Evolutionary conservation across 306 rosid genomes (phyloP).

Genomic region (Quercus variabilis): DNA sequence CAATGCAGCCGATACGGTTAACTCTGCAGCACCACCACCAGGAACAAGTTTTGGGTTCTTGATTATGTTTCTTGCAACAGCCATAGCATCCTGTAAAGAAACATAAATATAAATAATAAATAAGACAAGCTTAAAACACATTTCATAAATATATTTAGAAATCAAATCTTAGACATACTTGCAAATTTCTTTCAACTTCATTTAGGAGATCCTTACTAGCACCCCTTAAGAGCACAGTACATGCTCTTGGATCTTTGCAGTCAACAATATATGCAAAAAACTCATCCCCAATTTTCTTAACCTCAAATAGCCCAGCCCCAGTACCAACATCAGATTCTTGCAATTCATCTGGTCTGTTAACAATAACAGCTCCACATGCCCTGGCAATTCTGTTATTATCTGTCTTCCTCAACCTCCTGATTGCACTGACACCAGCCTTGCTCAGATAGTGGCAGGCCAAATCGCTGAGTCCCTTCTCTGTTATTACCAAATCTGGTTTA

Average conservation of each 20-base stretch:
- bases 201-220: conserved; percentile 91
- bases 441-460: conserved; percentile 90
- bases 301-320: conserved; percentile 93
- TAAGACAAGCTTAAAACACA: too few relatives aligned
- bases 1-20: conserved; percentile 86
- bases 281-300: conserved; percentile 92
- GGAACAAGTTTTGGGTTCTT: conserved; percentile 92
- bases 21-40: conserved; percentile 96
- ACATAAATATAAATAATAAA: neutral
- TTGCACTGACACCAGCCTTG: conserved; percentile 82
- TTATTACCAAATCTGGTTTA: conserved; percentile 84
- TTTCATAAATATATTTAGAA: conserved; percentile 21
- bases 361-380: conserved; percentile 95
- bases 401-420: conserved; percentile 88
- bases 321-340: conserved; percentile 94
- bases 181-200: conserved; percentile 91
- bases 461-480: conserved; percentile 96
- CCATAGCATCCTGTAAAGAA: conserved; percentile 80
- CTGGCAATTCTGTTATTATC: conserved; percentile 89
- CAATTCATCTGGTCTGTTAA: conserved; percentile 89
- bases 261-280: conserved; percentile 74
- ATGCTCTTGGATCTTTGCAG: conserved; percentile 90
- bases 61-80: conserved; percentile 84
- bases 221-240: conserved; percentile 79
- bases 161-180: conserved; percentile 37